These are phyloP conservation scores for Coemansia sp. DNA, from an alignment of 192 early-diverging fungal species.

Conservation along the genomic window DNA sequence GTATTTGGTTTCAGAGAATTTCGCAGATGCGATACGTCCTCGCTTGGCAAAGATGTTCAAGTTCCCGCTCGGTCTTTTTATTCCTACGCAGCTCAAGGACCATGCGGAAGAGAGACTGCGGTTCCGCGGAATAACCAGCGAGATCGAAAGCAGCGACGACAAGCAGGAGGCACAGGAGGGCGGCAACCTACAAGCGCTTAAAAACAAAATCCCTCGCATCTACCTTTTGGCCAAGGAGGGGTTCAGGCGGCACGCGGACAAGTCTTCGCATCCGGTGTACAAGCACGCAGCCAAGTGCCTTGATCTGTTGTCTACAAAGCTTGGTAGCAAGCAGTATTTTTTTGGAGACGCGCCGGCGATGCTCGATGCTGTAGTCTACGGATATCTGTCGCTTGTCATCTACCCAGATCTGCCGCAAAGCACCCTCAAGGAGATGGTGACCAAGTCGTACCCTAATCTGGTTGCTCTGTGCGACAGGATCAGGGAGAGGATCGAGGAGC, in stretches of 20 bases:
- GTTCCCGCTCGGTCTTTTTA: constrained; percentile 63
- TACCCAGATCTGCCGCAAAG: constrained; percentile 67
- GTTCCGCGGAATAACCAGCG: constrained; percentile 34
- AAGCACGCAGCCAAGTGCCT: constrained; percentile 64
- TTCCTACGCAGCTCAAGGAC: constrained; percentile 72
- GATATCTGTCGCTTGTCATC: constrained; percentile 73
- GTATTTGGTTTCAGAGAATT: constrained; percentile 83
- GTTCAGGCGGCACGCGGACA: constrained; percentile 51
- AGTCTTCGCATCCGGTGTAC: constrained; percentile 62
- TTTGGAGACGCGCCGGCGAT: constrained; percentile 75
- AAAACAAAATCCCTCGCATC: constrained; percentile 28
- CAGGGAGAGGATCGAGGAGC: constrained; percentile 22
- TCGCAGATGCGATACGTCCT: constrained; percentile 68
- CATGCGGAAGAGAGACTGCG: constrained; percentile 63
- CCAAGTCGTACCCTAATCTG: constrained; percentile 29
- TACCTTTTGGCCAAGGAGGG: constrained; percentile 44
- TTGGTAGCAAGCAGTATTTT: constrained; percentile 75
- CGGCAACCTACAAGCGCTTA: neutral
- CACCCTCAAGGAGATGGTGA: constrained; percentile 25
- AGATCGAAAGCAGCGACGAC: constrained; percentile 42
- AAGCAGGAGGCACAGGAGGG: constrained; percentile 14
- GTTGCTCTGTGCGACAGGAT: constrained; percentile 34
- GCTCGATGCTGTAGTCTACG: constrained; percentile 80
- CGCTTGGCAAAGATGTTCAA: constrained; percentile 67
- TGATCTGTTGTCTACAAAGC: constrained; percentile 63